Percentiles rank a stretch among this genome's conserved stretches.
phyloP scores from a whole-genome alignment of 228 moss, liverwort and hornwort genomes.

The Sphagnum fallax region DNA sequence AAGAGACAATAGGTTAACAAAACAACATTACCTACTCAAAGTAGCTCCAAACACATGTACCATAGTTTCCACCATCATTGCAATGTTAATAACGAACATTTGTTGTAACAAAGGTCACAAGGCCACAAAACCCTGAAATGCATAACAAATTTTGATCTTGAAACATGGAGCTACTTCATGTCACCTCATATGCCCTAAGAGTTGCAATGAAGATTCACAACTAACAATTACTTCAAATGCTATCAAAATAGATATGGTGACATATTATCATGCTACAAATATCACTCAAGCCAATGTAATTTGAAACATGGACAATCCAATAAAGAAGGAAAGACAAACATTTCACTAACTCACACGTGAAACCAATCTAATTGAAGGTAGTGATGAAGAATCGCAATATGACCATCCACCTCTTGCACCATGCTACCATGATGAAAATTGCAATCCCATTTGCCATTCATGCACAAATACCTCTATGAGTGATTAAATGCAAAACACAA shows the following conservation, averaged over 20 bases:
- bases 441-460: constrained; percentile 70
- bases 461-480: not conserved
- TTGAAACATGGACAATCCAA: not conserved
- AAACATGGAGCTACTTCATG: too few species aligned
- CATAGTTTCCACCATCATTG: constrained; percentile 85
- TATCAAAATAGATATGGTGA: too few species aligned
- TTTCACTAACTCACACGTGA: constrained; percentile 42
- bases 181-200: too few species aligned
- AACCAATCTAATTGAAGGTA: constrained; percentile 73
- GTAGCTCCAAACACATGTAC: constrained; percentile 7
- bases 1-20: too few species aligned
- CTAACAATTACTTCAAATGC: too few species aligned
- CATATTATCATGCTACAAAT: too few species aligned
- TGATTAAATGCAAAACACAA: not conserved
- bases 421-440: constrained; percentile 71
- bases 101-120: constrained; percentile 73
- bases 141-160: too few species aligned
- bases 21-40: too few species aligned
- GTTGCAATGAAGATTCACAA: too few species aligned
- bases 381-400: constrained; percentile 64
- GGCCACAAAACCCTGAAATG: constrained; percentile 71
- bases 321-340: not conserved
- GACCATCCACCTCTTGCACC: constrained; percentile 77
- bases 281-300: too few species aligned
- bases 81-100: constrained; percentile 73